Percentiles rank a stretch among this genome's conserved stretches.
Evolutionary conservation across 2,329 filamentous ascomycete species (phyloP).

Genomic region (Pseudogymnoascus sp.): DNA sequence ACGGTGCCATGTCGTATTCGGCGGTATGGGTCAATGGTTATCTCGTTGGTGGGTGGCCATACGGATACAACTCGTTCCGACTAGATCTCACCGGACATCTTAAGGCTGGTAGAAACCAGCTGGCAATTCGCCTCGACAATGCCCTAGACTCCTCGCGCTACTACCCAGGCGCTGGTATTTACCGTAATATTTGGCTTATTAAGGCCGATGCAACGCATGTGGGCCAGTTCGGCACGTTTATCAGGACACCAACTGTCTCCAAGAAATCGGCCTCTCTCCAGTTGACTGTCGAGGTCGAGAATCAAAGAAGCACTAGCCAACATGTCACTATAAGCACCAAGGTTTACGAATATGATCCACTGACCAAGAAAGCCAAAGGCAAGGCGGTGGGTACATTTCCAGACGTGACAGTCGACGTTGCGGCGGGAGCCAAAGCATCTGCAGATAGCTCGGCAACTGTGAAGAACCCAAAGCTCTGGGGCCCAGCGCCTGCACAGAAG

Average conservation of each 20-base stretch:
- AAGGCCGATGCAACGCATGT: constrained; percentile 39
- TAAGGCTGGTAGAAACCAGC: constrained; percentile 31
- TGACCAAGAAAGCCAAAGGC: constrained; percentile 21
- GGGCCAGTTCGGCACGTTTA: constrained; percentile 40
- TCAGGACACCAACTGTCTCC: constrained; percentile 39
- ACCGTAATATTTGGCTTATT: constrained; percentile 46
- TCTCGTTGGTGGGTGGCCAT: constrained; percentile 16
- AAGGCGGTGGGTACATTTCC: constrained; percentile 31
- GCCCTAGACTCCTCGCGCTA: constrained; percentile 39
- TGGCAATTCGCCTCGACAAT: constrained; percentile 45
- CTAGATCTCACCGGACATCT: constrained; percentile 40
- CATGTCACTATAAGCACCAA: constrained; percentile 34
- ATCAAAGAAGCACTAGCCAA: constrained; percentile 23
- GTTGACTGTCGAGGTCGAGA: constrained; percentile 38
- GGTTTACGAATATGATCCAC: constrained; percentile 31
- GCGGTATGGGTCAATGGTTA: constrained; percentile 16
- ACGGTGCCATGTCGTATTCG: constrained; percentile 16
- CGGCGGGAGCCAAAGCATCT: constrained; percentile 26
- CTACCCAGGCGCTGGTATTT: constrained; percentile 46
- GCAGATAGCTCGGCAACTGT: constrained; percentile 27
- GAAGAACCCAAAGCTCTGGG: constrained; percentile 37
- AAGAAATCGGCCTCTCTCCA: constrained; percentile 35
- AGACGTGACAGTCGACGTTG: constrained; percentile 23
- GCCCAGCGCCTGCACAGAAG: constrained; percentile 35
- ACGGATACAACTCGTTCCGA: constrained; percentile 33